A percentile compares a stretch with the other conserved stretches of the same genome.
phyloP scores from a whole-genome alignment of 2,329 filamentous ascomycete species.

The Exserohilum rostratum region DNA sequence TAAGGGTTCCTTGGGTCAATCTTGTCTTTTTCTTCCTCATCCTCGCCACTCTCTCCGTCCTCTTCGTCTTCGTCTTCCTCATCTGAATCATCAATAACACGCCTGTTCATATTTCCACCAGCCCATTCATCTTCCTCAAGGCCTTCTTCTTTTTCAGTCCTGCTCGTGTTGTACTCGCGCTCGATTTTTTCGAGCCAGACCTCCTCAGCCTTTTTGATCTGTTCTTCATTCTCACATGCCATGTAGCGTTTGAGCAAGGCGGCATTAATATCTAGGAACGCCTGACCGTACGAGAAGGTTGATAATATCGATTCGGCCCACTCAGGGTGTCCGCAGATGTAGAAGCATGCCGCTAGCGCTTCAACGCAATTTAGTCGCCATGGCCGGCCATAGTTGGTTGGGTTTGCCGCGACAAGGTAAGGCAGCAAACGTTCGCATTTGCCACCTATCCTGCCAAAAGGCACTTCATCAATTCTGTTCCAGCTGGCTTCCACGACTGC shows the following conservation, averaged over 20 bases:
- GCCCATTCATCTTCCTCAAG: constrained; percentile 79
- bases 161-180: constrained; percentile 82
- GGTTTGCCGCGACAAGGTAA: constrained; percentile 95
- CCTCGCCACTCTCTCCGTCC: constrained; percentile 51
- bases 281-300: constrained; percentile 85
- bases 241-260: constrained; percentile 84
- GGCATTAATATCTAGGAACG: constrained; percentile 90
- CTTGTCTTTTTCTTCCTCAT: constrained; percentile 50
- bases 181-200: constrained; percentile 91
- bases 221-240: constrained; percentile 78
- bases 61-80: constrained; percentile 58
- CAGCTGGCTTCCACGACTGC: constrained; percentile 98
- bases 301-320: constrained; percentile 86
- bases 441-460: constrained; percentile 88
- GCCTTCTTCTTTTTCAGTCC: constrained; percentile 66
- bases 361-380: constrained; percentile 97
- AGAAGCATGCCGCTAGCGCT: constrained; percentile 89
- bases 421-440: constrained; percentile 85
- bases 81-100: constrained; percentile 51
- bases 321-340: constrained; percentile 87
- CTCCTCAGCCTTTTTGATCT: constrained; percentile 81
- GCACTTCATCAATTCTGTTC: constrained; percentile 90
- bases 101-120: constrained; percentile 84
- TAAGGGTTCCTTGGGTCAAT: constrained; percentile 69
- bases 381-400: constrained; percentile 95